phyloP scores from a whole-genome alignment of 176 grass and related monocot species.

The Juncus inflexus region DNA sequence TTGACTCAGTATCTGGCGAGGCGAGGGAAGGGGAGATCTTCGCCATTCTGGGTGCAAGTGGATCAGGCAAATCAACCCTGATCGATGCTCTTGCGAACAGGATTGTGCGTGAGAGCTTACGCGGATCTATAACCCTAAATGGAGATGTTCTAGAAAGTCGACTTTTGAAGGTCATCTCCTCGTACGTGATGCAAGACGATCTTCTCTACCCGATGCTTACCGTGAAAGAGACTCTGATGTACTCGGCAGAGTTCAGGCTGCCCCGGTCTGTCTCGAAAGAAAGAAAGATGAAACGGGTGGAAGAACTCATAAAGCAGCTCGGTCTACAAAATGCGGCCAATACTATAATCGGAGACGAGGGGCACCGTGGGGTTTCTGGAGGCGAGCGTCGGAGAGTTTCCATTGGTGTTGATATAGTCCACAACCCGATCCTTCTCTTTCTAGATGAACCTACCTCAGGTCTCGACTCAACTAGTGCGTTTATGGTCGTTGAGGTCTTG shows the following conservation, averaged over 20 bases:
- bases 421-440: constrained; percentile 77
- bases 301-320: constrained; percentile 73
- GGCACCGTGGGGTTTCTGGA: constrained; percentile 64
- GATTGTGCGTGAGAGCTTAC: constrained; percentile 52
- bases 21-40: constrained; percentile 61
- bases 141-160: constrained; percentile 38
- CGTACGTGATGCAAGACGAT: constrained; percentile 91
- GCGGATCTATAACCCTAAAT: constrained; percentile 49
- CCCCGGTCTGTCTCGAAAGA: constrained; percentile 42
- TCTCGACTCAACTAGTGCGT: constrained; percentile 72
- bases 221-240: constrained; percentile 74
- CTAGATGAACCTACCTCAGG: constrained; percentile 85
- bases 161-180: constrained; percentile 55
- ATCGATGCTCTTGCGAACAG: constrained; percentile 69
- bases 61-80: constrained; percentile 73
- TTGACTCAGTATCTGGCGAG: constrained; percentile 59
- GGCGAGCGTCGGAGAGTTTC: constrained; percentile 75
- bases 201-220: constrained; percentile 87
- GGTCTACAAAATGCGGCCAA: constrained; percentile 48
- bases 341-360: constrained; percentile 91
- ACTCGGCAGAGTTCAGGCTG: constrained; percentile 71
- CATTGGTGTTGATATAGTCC: constrained; percentile 81
- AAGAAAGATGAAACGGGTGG: constrained; percentile 58
- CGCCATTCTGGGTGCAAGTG: constrained; percentile 68
- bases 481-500: constrained; percentile 73